A percentile compares a stretch with the other conserved stretches of the same genome.
Evolutionary conservation across 2,329 filamentous ascomycete genomes (phyloP).

Genomic region (Neurospora sp.): DNA sequence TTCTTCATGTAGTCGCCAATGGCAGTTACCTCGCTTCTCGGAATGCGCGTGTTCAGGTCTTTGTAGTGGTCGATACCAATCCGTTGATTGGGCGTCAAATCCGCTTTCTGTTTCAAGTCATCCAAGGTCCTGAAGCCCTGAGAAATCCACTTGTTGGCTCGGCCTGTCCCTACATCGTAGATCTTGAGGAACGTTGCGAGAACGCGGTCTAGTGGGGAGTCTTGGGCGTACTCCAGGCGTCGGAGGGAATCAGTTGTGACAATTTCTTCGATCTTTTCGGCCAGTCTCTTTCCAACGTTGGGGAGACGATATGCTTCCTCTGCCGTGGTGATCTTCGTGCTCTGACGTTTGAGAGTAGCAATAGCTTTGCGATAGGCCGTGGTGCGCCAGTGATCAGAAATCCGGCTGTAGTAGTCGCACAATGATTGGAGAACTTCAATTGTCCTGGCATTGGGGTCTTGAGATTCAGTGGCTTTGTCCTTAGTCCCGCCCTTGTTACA

Average conservation of each 20-base stretch:
- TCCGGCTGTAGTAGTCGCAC: slow-evolving; percentile 64
- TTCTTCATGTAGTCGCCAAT: slow-evolving; percentile 56
- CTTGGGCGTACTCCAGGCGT: slow-evolving; percentile 59
- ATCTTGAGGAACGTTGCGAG: slow-evolving; percentile 65
- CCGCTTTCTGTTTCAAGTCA: slow-evolving; percentile 53
- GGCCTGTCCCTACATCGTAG: slow-evolving; percentile 64
- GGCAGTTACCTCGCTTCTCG: slow-evolving; percentile 61
- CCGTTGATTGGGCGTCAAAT: slow-evolving; percentile 58
- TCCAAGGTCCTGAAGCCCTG: slow-evolving; percentile 65
- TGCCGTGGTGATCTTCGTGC: slow-evolving; percentile 52
- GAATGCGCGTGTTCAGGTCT: slow-evolving; percentile 71
- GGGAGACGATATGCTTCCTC: slow-evolving; percentile 59
- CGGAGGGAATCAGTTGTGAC: slow-evolving; percentile 61
- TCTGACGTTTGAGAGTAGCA: slow-evolving; percentile 57
- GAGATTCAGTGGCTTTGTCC: slow-evolving; percentile 25
- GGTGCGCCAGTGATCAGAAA: slow-evolving; percentile 68
- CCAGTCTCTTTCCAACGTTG: slow-evolving; percentile 61
- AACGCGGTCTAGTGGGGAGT: slow-evolving; percentile 54
- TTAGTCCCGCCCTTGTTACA: slow-evolving; percentile 44
- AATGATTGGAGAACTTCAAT: slow-evolving; percentile 72
- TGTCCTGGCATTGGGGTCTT: slow-evolving; percentile 64
- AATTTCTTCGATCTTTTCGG: slow-evolving; percentile 84
- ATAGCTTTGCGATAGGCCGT: slow-evolving; percentile 71
- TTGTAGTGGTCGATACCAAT: slow-evolving; percentile 71
- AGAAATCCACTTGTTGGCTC: slow-evolving; percentile 67